A percentile compares a stretch with the other conserved stretches of the same genome.
phyloP scores from a whole-genome alignment of 1,139 yeast species.

The Ogataea hybrid region DNA sequence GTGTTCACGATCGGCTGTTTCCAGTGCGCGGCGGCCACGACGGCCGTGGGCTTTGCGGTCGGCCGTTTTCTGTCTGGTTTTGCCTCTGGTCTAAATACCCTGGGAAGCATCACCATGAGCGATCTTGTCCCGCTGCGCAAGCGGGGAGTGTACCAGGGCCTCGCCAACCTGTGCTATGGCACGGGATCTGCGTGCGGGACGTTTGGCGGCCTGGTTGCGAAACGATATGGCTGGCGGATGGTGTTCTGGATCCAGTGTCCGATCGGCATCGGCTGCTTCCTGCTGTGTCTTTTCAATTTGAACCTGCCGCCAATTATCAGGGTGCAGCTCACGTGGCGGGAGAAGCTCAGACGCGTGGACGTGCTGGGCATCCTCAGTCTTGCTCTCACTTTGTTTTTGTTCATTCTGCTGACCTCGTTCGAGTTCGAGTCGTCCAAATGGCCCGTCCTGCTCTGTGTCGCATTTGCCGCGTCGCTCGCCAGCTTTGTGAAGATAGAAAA shows the following conservation, averaged over 20 bases:
- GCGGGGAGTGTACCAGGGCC: constrained; percentile 60
- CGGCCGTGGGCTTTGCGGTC: constrained; percentile 45
- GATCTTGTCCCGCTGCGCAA: constrained; percentile 57
- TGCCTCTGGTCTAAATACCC: constrained; percentile 61
- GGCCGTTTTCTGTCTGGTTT: constrained; percentile 64
- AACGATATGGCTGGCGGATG: constrained; percentile 76
- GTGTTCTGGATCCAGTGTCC: constrained; percentile 67
- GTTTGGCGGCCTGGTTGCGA: constrained; percentile 69
- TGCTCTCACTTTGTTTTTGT: constrained; percentile 47
- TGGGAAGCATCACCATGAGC: constrained; percentile 53
- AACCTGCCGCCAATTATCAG: constrained; percentile 35
- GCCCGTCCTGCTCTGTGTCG: constrained; percentile 29
- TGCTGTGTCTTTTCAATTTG: constrained; percentile 35
- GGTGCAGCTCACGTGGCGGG: constrained; percentile 33
- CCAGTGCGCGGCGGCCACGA: constrained; percentile 47
- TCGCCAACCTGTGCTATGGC: constrained; percentile 64
- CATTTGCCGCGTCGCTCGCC: constrained; percentile 24
- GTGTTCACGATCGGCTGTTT: constrained; percentile 55
- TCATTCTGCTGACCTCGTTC: constrained; percentile 56
- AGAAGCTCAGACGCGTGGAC: constrained; percentile 60
- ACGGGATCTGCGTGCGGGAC: constrained; percentile 68
- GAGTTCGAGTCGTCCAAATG: constrained; percentile 48
- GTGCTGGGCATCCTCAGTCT: constrained; percentile 66
- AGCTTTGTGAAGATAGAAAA: constrained; percentile 32
- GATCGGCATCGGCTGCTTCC: constrained; percentile 50